These are phyloP conservation scores for Aspergillus haitiensis DNA, from an alignment of 495 filamentous ascomycete genomes.

Conservation along the genomic window DNA sequence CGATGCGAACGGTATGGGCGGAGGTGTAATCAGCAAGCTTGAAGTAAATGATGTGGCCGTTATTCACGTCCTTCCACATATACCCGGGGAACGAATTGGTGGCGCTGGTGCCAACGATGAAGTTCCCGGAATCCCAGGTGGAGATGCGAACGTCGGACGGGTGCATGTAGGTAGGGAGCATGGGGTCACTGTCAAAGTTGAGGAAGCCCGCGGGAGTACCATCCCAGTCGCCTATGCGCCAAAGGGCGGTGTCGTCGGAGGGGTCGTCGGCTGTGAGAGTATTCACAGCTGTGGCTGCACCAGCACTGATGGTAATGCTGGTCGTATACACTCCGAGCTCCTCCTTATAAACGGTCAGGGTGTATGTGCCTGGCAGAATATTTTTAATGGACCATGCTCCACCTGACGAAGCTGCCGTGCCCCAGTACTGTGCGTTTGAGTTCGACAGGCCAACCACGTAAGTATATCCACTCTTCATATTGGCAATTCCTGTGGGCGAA, in stretches of 20 bases:
- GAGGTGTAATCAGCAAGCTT: background rate
- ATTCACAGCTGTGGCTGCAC: background rate
- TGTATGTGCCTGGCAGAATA: slow-evolving; percentile 13
- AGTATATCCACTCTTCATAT: slow-evolving; percentile 7
- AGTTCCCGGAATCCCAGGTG: slow-evolving; percentile 13
- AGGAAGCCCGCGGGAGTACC: slow-evolving; percentile 12
- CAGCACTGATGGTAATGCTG: slow-evolving; percentile 7
- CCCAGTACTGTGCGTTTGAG: slow-evolving; percentile 15
- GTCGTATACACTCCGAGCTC: slow-evolving; percentile 11
- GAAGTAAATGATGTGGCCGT: slow-evolving; percentile 13
- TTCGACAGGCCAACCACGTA: slow-evolving; percentile 12
- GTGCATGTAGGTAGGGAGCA: slow-evolving; percentile 13
- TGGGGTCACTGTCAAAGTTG: slow-evolving; percentile 2
- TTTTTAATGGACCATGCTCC: slow-evolving; percentile 10
- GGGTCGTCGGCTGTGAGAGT: slow-evolving; percentile 8
- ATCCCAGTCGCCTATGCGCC: slow-evolving; percentile 16
- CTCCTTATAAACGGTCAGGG: slow-evolving; percentile 14
- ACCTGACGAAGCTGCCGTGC: slow-evolving; percentile 2
- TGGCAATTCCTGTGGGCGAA: background rate
- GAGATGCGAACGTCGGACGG: slow-evolving; percentile 14
- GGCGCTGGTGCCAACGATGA: slow-evolving; percentile 3
- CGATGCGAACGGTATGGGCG: slow-evolving; percentile 11
- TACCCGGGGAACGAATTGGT: slow-evolving; percentile 11
- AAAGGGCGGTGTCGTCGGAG: slow-evolving; percentile 2
- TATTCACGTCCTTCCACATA: slow-evolving; percentile 16